Evolutionary conservation across 108 stramenopile species (phyloP).

Genomic region (Nitzschia palea): DNA sequence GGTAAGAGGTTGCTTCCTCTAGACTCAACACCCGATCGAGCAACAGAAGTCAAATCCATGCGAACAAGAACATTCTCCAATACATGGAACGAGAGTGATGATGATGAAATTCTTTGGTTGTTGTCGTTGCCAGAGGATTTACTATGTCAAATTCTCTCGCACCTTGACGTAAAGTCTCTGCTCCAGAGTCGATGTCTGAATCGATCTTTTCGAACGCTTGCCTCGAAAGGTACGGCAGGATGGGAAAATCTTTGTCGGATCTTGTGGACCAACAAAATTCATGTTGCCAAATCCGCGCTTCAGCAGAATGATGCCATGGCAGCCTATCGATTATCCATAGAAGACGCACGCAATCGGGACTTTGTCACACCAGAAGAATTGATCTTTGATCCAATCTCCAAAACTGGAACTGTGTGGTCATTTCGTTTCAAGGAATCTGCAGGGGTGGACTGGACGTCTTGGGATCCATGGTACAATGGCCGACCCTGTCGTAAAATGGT

Average conservation of each 20-base stretch:
- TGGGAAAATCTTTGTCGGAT: slow-evolving; percentile 59
- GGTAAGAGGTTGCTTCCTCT: background rate
- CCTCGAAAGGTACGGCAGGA: slow-evolving; percentile 47
- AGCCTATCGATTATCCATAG: slow-evolving; percentile 48
- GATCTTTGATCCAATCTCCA: slow-evolving; percentile 47
- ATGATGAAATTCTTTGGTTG: background rate
- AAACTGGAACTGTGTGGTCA: slow-evolving; percentile 58
- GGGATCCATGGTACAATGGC: slow-evolving; percentile 67
- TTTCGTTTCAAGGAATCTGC: slow-evolving; percentile 82
- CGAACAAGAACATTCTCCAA: too few species aligned
- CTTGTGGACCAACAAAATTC: slow-evolving; percentile 61
- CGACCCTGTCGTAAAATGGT: slow-evolving; percentile 66
- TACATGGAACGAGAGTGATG: background rate
- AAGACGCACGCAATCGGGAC: slow-evolving; percentile 46
- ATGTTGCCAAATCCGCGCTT: slow-evolving; percentile 44
- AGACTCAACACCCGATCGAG: background rate
- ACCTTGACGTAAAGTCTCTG: slow-evolving; percentile 41
- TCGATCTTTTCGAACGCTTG: slow-evolving; percentile 30
- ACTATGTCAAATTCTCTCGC: slow-evolving; percentile 24
- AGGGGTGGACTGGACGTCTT: slow-evolving; percentile 71
- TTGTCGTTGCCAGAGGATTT: slow-evolving; percentile 42
- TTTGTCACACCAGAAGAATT: slow-evolving; percentile 55
- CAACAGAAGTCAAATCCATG: background rate
- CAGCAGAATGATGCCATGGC: slow-evolving; percentile 19
- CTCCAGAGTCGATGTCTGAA: slow-evolving; percentile 10